Base-by-base conservation (phyloP, 2,329 filamentous ascomycete genomes). In the Tympanopsis confertula region DNA sequence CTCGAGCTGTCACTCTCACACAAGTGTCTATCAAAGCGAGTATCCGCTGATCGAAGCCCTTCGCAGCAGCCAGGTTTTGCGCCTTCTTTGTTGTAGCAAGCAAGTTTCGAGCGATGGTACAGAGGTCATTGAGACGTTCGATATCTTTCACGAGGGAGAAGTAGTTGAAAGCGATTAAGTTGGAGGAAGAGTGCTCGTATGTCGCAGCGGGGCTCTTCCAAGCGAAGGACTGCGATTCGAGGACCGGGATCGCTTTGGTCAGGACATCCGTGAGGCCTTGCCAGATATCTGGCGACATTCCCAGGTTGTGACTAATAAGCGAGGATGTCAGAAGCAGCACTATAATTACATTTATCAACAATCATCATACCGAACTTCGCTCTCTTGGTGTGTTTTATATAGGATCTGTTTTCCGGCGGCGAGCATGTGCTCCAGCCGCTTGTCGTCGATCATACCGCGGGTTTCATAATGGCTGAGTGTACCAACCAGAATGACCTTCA, bases 1-100 rank as follows among this genome's bases (percentile, higher is more conserved):
- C 76, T 44, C 74, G 57, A 5, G 74, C 74, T 0, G 75, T 79
- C 12, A 80, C 74, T 37, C 73, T 63, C 10, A 81, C 74, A 48
- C 74, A 79, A 35, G 75, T 71, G 48, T 77, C 75, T 44, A 80
- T 69, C 35, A 81, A 52, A 28, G 69, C 68, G 44, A 78, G 63
- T 20, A 80, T 66, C 43, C 76, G 66, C 50, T 75, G 69, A 47
- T 80, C 74, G 38, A 79, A 71, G 2, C 68, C 61, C 35, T 68
- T 64, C 38, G 72, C 67, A 4, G 74, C 72, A 3, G 74, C 71
- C n/a, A 79, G 58, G 42, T 80, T 74, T 51, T 81, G 76, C 17
- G 71, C 73, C 36, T 63, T 63, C 42, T 74, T 72, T 15, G 74
- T 78, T 17, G 67, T 69, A 1, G 74, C 74, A 22, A 79, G 62